Evolutionary conservation across 768 basidiomycete genomes (phyloP).

Genomic region (Nidularia sp.): DNA sequence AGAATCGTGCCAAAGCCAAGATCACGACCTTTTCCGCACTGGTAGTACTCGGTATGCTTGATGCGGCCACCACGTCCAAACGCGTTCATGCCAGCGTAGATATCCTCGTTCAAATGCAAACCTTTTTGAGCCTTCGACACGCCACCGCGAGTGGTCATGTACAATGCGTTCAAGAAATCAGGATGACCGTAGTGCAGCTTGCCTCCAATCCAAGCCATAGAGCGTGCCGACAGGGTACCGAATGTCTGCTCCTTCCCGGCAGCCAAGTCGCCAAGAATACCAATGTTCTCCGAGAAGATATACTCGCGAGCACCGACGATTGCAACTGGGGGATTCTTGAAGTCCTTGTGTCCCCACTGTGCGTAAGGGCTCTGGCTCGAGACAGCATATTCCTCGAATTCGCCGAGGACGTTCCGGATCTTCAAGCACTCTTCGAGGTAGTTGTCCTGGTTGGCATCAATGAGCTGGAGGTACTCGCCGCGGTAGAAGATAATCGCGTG

Average conservation of each 20-base stretch:
- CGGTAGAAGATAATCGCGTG: constrained; percentile 99
- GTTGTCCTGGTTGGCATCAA: constrained; percentile 99
- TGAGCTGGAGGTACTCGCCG: constrained; percentile 98
- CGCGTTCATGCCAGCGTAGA: constrained; percentile 98
- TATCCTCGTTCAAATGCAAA: constrained; percentile 98
- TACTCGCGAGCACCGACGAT: constrained; percentile 99
- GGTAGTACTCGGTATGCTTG: constrained; percentile 99
- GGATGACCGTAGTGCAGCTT: constrained; percentile 99
- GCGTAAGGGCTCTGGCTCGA: constrained; percentile 90
- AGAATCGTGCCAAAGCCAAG: constrained; percentile 98
- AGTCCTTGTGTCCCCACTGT: constrained; percentile 85
- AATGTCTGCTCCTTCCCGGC: constrained; percentile 99
- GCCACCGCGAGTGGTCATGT: constrained; percentile 98
- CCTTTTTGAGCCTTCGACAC: constrained; percentile 99
- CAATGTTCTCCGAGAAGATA: constrained; percentile 99
- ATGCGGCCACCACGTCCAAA: constrained; percentile 95
- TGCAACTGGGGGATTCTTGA: constrained; percentile 85
- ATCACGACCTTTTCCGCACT: constrained; percentile 98
- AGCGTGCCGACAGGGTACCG: constrained; percentile 93
- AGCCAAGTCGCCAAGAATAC: constrained; percentile 96
- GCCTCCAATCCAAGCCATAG: constrained; percentile 96
- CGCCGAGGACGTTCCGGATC: constrained; percentile 95
- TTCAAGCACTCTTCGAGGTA: constrained; percentile 99
- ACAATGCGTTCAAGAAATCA: constrained; percentile 96
- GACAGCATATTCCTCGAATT: constrained; percentile 91